phyloP scores from a whole-genome alignment of 2,329 filamentous ascomycete species.

The Huntiella abstrusa region DNA sequence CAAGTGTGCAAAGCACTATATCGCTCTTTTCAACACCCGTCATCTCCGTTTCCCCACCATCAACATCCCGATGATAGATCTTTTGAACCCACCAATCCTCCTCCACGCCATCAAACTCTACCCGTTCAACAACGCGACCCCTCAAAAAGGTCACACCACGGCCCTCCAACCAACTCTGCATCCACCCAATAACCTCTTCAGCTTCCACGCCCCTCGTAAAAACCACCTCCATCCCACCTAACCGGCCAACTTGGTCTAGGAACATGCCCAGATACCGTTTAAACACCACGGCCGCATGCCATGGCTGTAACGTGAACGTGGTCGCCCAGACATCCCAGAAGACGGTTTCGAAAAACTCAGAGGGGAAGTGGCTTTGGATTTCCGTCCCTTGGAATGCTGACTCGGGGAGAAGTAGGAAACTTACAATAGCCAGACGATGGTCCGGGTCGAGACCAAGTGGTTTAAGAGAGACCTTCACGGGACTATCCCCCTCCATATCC shows the following conservation, averaged over 20 bases:
- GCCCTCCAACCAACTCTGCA: constrained; percentile 16
- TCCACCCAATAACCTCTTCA: constrained; percentile 19
- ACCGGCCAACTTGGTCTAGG: constrained; percentile 16
- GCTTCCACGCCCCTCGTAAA: constrained; percentile 18
- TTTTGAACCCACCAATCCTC: not conserved
- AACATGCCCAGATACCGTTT: constrained; percentile 20
- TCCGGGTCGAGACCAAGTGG: constrained; percentile 8
- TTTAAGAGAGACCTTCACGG: constrained; percentile 6
- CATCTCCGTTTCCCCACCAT: not conserved
- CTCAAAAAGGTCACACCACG: constrained; percentile 16
- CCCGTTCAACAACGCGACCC: not conserved
- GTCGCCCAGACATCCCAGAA: constrained; percentile 22
- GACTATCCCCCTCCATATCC: not conserved
- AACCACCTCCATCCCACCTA: constrained; percentile 18
- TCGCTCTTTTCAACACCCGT: constrained; percentile 14
- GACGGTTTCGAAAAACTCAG: constrained; percentile 19
- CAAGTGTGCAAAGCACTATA: constrained; percentile 22
- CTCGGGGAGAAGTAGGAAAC: constrained; percentile 17
- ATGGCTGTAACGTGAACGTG: constrained; percentile 20
- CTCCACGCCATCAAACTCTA: not conserved
- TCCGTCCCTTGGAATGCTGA: constrained; percentile 17
- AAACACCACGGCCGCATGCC: constrained; percentile 21
- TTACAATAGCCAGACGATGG: constrained; percentile 15
- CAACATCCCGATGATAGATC: not conserved
- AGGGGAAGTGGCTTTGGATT: constrained; percentile 12